A percentile compares a stretch with the other conserved stretches of the same genome.
Conservation (phyloP, 2,329 filamentous ascomycete genomes). For the Didymella lethalis region DNA sequence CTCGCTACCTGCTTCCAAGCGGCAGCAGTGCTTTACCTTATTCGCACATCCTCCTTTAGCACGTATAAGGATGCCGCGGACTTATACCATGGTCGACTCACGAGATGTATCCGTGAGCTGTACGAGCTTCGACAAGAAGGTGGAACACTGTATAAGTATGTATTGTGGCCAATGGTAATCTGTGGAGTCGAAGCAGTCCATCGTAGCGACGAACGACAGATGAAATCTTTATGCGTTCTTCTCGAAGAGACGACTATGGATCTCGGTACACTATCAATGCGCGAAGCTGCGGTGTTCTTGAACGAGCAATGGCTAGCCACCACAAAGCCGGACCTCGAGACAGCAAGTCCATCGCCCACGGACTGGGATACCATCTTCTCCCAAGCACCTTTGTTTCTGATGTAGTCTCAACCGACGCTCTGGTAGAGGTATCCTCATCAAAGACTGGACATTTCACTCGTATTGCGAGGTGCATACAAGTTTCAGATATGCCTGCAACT, state of each 20-base stretch:
- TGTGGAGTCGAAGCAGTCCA: conserved; percentile 3
- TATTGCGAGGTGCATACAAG: background rate
- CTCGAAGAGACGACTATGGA: conserved; percentile 11
- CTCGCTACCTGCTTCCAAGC: conserved; percentile 10
- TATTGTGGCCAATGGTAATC: conserved; percentile 12
- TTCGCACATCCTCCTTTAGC: background rate
- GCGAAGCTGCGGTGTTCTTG: conserved; percentile 6
- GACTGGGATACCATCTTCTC: conserved; percentile 6
- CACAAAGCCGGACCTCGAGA: background rate
- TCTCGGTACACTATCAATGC: conserved; percentile 14
- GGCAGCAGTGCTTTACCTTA: background rate
- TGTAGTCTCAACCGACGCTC: background rate
- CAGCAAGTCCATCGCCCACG: background rate
- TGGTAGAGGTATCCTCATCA: background rate
- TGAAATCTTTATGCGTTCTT: background rate
- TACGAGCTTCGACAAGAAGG: conserved; percentile 1
- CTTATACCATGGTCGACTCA: background rate
- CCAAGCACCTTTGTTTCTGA: conserved; percentile 1
- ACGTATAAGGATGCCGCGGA: background rate
- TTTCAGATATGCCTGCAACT: background rate
- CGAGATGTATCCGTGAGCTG: background rate
- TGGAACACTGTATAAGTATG: conserved; percentile 8
- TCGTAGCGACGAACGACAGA: background rate
- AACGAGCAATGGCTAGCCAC: background rate
- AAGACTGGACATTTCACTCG: background rate